Evolutionary conservation across 495 filamentous ascomycete species (phyloP).

Genomic region (Evernia prunastri): DNA sequence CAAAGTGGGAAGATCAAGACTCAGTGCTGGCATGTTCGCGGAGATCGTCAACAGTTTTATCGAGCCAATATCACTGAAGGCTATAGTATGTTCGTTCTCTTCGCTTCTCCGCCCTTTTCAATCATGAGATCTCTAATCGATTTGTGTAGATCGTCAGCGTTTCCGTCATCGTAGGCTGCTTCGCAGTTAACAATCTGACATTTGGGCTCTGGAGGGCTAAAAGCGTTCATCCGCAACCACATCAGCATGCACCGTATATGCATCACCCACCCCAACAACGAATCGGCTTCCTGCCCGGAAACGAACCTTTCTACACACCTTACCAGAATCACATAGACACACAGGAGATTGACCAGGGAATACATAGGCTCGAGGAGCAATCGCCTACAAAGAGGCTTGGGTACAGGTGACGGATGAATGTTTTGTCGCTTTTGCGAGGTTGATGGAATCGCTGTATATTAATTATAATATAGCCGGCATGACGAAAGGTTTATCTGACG

Average conservation of each 20-base stretch:
- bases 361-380: slow-evolving; percentile 6
- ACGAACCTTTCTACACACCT: slow-evolving; percentile 14
- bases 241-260: slow-evolving; percentile 23
- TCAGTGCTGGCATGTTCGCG: slow-evolving; percentile 72
- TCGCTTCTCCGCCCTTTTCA: background rate
- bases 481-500: background rate
- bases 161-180: slow-evolving; percentile 36
- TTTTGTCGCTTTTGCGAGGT: background rate
- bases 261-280: slow-evolving; percentile 13
- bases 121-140: slow-evolving; percentile 22
- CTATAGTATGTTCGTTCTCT: slow-evolving; percentile 47
- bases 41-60: slow-evolving; percentile 71
- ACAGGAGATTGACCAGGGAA: slow-evolving; percentile 1
- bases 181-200: slow-evolving; percentile 51
- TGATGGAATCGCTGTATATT: background rate
- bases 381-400: slow-evolving; percentile 22
- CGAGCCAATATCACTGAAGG: slow-evolving; percentile 66
- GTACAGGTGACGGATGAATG: slow-evolving; percentile 15
- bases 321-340: slow-evolving; percentile 18
- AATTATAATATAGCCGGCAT: too few relatives aligned
- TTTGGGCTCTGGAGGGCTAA: slow-evolving; percentile 42
- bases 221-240: slow-evolving; percentile 23
- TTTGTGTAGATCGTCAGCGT: slow-evolving; percentile 13
- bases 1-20: slow-evolving; percentile 56
- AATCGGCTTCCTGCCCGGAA: slow-evolving; percentile 4